phyloP scores from a whole-genome alignment of 805 yeast genomes.

The Metschnikowia proteae region DNA sequence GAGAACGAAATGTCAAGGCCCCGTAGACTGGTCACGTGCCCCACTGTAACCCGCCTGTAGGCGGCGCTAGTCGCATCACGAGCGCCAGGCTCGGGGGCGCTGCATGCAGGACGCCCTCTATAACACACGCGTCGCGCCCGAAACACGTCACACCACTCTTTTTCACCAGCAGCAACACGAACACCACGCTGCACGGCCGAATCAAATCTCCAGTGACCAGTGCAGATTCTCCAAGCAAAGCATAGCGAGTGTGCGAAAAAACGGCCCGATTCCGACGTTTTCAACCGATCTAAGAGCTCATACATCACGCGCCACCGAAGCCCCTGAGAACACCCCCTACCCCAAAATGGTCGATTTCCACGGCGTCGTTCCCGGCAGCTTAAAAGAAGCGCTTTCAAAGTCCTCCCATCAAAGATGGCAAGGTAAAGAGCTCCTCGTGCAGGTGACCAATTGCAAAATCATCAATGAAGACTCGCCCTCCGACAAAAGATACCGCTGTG shows the following conservation, averaged over 20 bases:
- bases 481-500: slow-evolving; percentile 30
- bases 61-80: no score
- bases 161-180: not conserved
- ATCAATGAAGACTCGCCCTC: slow-evolving; percentile 22
- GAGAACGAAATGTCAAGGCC: slow-evolving; percentile 2
- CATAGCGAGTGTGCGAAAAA: not conserved
- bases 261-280: not conserved
- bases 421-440: slow-evolving; percentile 31
- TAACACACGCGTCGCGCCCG: slow-evolving; percentile 3
- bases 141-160: slow-evolving; percentile 3
- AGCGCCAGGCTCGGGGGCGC: no score
- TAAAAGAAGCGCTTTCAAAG: slow-evolving; percentile 23
- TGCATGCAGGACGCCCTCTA: not conserved
- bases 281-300: no score
- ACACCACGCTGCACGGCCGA: not conserved
- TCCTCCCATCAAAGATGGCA: slow-evolving; percentile 20
- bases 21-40: no score
- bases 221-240: not conserved
- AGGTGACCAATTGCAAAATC: slow-evolving; percentile 33
- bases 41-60: no score
- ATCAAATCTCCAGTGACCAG: not conserved
- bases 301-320: not conserved
- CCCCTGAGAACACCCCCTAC: not conserved
- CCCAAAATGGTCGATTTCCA: slow-evolving; percentile 16
- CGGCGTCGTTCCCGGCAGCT: slow-evolving; percentile 24